Conservation (phyloP, 2,329 filamentous ascomycete genomes). For the Fusarium camptoceras region DNA sequence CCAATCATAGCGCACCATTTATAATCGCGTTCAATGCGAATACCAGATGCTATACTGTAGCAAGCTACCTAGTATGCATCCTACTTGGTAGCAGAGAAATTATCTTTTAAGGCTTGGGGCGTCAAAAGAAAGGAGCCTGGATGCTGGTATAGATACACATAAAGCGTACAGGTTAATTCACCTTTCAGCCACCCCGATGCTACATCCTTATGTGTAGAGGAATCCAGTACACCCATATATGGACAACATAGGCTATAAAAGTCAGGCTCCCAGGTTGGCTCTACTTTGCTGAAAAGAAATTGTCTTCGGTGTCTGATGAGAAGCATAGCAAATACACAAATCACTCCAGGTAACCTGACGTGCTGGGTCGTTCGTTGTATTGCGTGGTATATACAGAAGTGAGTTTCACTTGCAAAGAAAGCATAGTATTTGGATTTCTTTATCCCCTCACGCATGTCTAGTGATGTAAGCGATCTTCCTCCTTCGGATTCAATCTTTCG, state of each 20-base stretch:
- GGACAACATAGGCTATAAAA: neutral
- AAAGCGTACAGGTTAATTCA: neutral
- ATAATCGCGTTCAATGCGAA: slow-evolving; percentile 22
- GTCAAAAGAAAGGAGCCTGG: neutral
- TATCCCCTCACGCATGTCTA: slow-evolving; percentile 19
- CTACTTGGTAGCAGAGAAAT: neutral
- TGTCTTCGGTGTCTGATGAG: neutral
- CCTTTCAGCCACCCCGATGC: neutral
- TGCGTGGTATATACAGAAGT: slow-evolving; percentile 45
- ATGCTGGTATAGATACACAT: neutral
- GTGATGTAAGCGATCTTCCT: slow-evolving; percentile 17
- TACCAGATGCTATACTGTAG: neutral
- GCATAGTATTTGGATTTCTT: slow-evolving; percentile 29
- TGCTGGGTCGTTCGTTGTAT: slow-evolving; percentile 40
- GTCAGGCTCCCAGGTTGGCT: neutral
- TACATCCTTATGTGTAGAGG: neutral
- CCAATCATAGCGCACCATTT: slow-evolving; percentile 40
- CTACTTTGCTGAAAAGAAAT: neutral
- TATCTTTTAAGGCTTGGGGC: neutral
- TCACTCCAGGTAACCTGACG: neutral
- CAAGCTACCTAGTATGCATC: neutral
- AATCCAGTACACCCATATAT: neutral
- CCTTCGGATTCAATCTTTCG: slow-evolving; percentile 24
- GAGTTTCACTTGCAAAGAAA: slow-evolving; percentile 20
- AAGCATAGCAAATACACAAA: neutral